These are phyloP conservation scores for Suillus paluster DNA, from an alignment of 768 basidiomycete species.

Conservation along the genomic window DNA sequence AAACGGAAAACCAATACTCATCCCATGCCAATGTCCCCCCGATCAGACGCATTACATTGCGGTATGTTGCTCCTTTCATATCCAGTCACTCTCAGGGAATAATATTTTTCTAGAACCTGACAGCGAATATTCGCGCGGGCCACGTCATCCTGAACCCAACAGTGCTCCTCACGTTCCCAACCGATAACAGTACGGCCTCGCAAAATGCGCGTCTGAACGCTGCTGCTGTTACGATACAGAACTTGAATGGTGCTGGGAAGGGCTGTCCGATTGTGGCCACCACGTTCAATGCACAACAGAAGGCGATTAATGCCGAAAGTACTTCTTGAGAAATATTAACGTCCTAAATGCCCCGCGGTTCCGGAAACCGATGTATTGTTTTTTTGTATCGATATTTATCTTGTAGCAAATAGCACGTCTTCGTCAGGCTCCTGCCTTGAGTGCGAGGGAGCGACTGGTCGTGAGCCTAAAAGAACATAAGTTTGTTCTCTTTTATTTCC, in stretches of 20 bases:
- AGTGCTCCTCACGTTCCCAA: slow-evolving; percentile 47
- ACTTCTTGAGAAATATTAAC: slow-evolving; percentile 12
- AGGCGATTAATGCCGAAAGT: slow-evolving; percentile 21
- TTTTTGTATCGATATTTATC: not conserved
- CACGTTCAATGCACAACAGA: slow-evolving; percentile 52
- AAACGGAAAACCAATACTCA: slow-evolving; percentile 34
- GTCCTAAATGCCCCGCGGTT: not conserved
- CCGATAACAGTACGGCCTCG: slow-evolving; percentile 42
- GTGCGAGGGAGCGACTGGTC: too few species aligned
- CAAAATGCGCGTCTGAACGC: slow-evolving; percentile 57
- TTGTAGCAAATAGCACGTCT: not conserved
- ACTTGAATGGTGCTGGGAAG: slow-evolving; percentile 64
- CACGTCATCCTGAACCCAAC: slow-evolving; percentile 45
- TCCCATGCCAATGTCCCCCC: slow-evolving; percentile 43
- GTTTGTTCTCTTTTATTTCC: too few species aligned
- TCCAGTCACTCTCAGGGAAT: not conserved
- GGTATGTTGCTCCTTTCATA: slow-evolving; percentile 11
- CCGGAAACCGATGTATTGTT: not conserved
- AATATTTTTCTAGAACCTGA: slow-evolving; percentile 32
- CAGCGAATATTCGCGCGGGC: slow-evolving; percentile 45
- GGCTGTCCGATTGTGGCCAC: slow-evolving; percentile 71
- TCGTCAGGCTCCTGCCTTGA: too few species aligned
- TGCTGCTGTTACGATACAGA: slow-evolving; percentile 69
- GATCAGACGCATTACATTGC: slow-evolving; percentile 28
- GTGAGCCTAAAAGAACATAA: too few species aligned